Percentiles rank a stretch among this genome's conserved stretches.
phyloP scores from a whole-genome alignment of 176 grass and related monocot genomes.

The bread wheat (Triticum aestivum) region DNA sequence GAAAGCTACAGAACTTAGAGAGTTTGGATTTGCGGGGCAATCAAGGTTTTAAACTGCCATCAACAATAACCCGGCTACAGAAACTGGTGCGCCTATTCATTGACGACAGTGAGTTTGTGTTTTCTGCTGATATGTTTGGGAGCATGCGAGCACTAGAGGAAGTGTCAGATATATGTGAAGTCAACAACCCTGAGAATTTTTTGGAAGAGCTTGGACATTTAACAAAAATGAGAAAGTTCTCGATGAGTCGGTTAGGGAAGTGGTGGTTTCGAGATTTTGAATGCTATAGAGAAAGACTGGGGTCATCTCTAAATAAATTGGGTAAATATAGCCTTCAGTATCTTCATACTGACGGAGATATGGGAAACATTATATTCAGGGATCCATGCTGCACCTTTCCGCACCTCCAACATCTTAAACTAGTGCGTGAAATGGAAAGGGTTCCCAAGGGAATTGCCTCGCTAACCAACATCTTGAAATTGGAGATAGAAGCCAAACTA shows the following conservation, averaged over 20 bases:
- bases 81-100: neutral
- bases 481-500: too few relatives aligned
- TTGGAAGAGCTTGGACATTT: neutral
- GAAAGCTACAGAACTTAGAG: neutral
- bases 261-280: too few relatives aligned
- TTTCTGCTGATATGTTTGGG: too few relatives aligned
- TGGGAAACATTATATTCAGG: neutral
- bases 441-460: too few relatives aligned
- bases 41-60: neutral
- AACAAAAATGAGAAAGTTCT: neutral
- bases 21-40: neutral
- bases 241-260: fast-evolving
- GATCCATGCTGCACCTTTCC: neutral
- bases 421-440: too few relatives aligned
- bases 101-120: neutral
- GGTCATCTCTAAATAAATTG: neutral
- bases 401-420: neutral
- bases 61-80: neutral
- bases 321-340: neutral
- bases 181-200: neutral
- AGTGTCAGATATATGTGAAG: too few relatives aligned
- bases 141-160: too few relatives aligned
- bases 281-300: too few relatives aligned
- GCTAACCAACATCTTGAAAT: too few relatives aligned
- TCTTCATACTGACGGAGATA: neutral